A percentile compares a stretch with the other conserved stretches of the same genome.
Conservation (phyloP, 352 stramenopile species). For the Phytophthora citricola region DNA sequence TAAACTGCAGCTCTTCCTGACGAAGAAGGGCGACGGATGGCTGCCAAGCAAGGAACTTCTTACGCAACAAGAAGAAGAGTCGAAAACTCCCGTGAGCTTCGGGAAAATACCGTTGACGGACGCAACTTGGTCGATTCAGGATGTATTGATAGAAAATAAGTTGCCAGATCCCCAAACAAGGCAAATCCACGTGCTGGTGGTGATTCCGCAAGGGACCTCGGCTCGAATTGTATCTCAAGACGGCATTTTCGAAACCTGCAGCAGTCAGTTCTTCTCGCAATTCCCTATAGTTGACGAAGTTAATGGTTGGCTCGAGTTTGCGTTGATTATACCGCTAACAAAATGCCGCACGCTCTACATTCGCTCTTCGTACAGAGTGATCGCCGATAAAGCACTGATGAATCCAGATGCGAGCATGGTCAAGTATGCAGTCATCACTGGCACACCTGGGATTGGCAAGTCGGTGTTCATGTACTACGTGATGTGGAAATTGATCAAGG, state of each 20-base stretch:
- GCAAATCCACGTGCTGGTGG: no score
- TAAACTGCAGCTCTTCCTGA: constrained; percentile 5
- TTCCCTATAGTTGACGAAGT: background rate
- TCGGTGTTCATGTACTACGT: constrained; percentile 46
- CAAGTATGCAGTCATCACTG: constrained; percentile 45
- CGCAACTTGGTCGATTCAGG: no score
- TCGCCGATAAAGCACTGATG: background rate
- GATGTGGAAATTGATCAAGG: constrained; percentile 45
- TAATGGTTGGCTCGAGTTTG: constrained; percentile 20
- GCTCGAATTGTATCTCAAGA: no score
- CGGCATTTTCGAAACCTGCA: background rate
- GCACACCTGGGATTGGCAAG: constrained; percentile 40
- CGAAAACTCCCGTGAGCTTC: no score
- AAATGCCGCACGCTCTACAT: constrained; percentile 19
- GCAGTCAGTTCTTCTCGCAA: background rate
- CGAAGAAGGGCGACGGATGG: constrained; percentile 3
- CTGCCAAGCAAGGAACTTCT: background rate
- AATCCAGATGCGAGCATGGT: background rate
- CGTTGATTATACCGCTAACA: background rate
- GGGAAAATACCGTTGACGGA: no score
- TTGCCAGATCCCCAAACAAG: no score
- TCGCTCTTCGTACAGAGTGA: constrained; percentile 34
- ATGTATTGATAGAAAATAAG: no score
- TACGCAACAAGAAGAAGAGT: no score
- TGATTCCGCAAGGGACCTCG: no score